These are phyloP conservation scores for Ogataea wickerhamii DNA, from an alignment of 805 yeast genomes.

Conservation along the genomic window DNA sequence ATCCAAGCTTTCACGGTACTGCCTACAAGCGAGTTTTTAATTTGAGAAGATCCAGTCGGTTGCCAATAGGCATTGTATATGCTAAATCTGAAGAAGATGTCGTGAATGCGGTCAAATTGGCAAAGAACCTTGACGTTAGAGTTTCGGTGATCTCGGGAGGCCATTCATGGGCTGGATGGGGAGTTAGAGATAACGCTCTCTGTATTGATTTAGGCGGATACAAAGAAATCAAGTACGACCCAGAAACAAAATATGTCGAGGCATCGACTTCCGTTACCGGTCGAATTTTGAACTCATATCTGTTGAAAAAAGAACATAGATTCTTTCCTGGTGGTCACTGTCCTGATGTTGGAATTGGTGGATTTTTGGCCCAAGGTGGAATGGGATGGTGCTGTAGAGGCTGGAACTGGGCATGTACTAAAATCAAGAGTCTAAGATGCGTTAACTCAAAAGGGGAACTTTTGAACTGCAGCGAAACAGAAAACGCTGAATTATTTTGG, in stretches of 20 bases:
- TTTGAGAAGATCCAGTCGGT: slow-evolving; percentile 6
- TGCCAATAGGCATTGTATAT: slow-evolving; percentile 7
- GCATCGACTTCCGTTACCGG: slow-evolving; percentile 9
- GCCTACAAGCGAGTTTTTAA: slow-evolving; percentile 11
- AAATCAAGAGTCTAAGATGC: slow-evolving; percentile 7
- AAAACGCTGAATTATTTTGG: slow-evolving; percentile 11
- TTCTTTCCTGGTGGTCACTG: slow-evolving; percentile 12
- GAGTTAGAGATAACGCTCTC: slow-evolving; percentile 9
- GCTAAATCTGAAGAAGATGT: slow-evolving; percentile 6
- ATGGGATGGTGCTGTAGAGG: slow-evolving; percentile 14
- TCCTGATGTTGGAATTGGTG: slow-evolving; percentile 12
- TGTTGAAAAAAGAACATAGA: slow-evolving; percentile 4
- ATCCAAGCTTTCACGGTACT: slow-evolving; percentile 1
- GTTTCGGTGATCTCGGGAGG: slow-evolving; percentile 11
- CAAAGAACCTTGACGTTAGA: slow-evolving; percentile 7
- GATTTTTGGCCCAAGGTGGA: slow-evolving; percentile 11
- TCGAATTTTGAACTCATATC: slow-evolving; percentile 1
- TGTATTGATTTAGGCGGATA: slow-evolving; percentile 8
- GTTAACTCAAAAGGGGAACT: slow-evolving; percentile 7
- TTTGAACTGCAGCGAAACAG: slow-evolving; percentile 7
- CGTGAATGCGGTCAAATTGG: slow-evolving; percentile 9
- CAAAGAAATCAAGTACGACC: slow-evolving; percentile 5
- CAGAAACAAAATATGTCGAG: slow-evolving; percentile 3
- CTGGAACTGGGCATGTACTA: slow-evolving; percentile 12
- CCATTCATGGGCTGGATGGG: slow-evolving; percentile 14